Evolutionary conservation across 306 rosid species (phyloP).

Genomic region (Quercus parvula): DNA sequence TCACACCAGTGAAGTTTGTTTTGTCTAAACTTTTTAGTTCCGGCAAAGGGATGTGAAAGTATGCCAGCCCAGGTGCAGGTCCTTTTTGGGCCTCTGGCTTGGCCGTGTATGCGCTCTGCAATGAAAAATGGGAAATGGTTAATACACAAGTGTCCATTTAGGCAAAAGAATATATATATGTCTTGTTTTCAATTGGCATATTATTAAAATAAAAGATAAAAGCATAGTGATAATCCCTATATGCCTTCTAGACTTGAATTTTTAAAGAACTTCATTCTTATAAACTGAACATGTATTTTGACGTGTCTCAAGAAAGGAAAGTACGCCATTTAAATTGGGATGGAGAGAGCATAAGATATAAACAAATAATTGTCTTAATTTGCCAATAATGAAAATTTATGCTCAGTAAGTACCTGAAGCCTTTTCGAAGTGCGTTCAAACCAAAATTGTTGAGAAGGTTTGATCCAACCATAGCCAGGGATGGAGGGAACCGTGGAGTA

Average conservation of each 20-base stretch:
- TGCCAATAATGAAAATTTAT: background rate
- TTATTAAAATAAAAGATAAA: too few species aligned
- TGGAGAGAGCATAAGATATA: too few species aligned
- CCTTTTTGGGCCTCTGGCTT: conserved; percentile 60
- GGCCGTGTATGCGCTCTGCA: conserved; percentile 59
- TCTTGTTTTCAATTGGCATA: too few species aligned
- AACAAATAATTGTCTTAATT: background rate
- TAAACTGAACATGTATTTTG: too few species aligned
- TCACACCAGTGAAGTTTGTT: conserved; percentile 69
- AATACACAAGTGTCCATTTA: background rate
- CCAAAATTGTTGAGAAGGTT: conserved; percentile 92
- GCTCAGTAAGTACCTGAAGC: conserved; percentile 52
- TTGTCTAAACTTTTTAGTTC: conserved; percentile 64
- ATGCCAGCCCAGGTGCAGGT: conserved; percentile 80
- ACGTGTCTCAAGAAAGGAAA: too few species aligned
- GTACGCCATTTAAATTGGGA: too few species aligned
- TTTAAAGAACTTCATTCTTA: too few species aligned
- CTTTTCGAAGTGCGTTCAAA: conserved; percentile 58
- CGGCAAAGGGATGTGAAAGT: conserved; percentile 89
- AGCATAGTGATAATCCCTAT: too few species aligned
- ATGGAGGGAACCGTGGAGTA: conserved; percentile 65
- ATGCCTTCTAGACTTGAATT: too few species aligned
- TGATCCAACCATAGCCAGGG: conserved; percentile 85
- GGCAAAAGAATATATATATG: background rate
- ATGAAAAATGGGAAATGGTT: background rate